Percentiles rank a stretch among this genome's conserved stretches.
These are phyloP conservation scores for Moelleriella libera DNA, from an alignment of 2,329 filamentous ascomycete species.

Conservation along the genomic window DNA sequence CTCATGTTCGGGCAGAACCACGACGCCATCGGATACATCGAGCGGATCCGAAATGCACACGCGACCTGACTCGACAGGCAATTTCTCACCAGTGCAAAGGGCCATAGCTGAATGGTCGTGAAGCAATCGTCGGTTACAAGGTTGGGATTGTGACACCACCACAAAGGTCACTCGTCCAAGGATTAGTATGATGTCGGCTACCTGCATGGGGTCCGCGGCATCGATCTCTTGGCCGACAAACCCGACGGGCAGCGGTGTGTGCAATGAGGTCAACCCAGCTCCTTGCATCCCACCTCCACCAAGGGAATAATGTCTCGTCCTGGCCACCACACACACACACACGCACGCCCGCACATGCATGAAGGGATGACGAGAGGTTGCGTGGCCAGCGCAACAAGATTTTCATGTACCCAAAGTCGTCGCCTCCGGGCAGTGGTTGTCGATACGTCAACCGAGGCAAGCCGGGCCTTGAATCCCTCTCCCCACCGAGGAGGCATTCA, in stretches of 20 bases:
- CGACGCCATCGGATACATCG: slow-evolving; percentile 2
- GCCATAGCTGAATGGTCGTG: slow-evolving; percentile 1
- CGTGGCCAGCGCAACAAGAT: no score
- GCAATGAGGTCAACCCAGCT: no score
- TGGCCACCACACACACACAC: neutral
- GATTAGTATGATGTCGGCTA: no score
- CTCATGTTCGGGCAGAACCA: slow-evolving; percentile 1
- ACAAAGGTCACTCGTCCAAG: neutral
- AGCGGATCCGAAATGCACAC: neutral
- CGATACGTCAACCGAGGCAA: no score
- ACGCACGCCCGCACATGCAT: no score
- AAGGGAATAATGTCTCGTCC: neutral
- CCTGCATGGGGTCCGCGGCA: no score
- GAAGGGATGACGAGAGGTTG: neutral
- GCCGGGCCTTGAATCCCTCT: no score
- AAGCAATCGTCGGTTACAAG: slow-evolving; percentile 3
- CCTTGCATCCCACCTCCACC: slow-evolving; percentile 1
- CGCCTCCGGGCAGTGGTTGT: no score
- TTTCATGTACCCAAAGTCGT: no score
- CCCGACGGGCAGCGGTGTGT: no score
- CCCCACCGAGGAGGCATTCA: no score
- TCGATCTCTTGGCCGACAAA: no score
- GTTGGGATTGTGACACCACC: slow-evolving; percentile 2
- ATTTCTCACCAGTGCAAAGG: neutral
- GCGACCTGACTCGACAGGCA: neutral